Percentiles rank a stretch among this genome's conserved stretches.
Conservation (phyloP, 1,139 yeast species). For the Keqinozyma sinolaborantium region DNA sequence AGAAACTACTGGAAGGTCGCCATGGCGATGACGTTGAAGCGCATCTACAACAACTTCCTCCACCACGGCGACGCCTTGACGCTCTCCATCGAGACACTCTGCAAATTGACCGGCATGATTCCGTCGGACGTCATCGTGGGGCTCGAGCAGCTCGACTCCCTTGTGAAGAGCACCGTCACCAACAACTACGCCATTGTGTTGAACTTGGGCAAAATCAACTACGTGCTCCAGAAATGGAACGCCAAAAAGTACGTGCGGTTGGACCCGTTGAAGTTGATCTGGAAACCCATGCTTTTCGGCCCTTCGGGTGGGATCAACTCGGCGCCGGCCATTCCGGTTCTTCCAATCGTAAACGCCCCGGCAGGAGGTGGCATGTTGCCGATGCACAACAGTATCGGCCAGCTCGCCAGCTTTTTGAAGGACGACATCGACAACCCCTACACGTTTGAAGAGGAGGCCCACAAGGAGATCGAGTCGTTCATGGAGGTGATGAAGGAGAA, state of each 20-base stretch:
- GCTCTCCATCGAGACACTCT: slow-evolving; percentile 56
- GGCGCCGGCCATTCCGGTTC: slow-evolving; percentile 35
- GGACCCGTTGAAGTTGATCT: slow-evolving; percentile 51
- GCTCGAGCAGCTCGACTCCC: slow-evolving; percentile 68
- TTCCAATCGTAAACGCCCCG: slow-evolving; percentile 1
- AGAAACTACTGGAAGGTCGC: slow-evolving; percentile 81
- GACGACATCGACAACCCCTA: slow-evolving; percentile 65
- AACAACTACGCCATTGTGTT: slow-evolving; percentile 53
- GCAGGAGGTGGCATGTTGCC: slow-evolving; percentile 1
- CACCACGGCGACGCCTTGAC: slow-evolving; percentile 7
- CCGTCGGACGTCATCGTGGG: slow-evolving; percentile 86
- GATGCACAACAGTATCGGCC: slow-evolving; percentile 48
- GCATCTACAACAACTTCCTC: slow-evolving; percentile 24
- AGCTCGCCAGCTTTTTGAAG: slow-evolving; percentile 52
- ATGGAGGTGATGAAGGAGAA: slow-evolving; percentile 23
- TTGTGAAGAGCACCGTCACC: slow-evolving; percentile 44
- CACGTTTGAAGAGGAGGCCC: slow-evolving; percentile 51
- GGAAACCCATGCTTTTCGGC: slow-evolving; percentile 84
- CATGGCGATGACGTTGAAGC: slow-evolving; percentile 43
- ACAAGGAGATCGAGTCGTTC: slow-evolving; percentile 34
- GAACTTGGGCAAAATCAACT: slow-evolving; percentile 42
- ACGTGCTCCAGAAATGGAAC: slow-evolving; percentile 51
- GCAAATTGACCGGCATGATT: slow-evolving; percentile 79
- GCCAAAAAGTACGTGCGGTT: slow-evolving; percentile 51
- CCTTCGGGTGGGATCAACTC: slow-evolving; percentile 79